A percentile compares a stretch with the other conserved stretches of the same genome.
phyloP scores from a whole-genome alignment of 164 flowering plant genomes.

The Protea cynaroides region DNA sequence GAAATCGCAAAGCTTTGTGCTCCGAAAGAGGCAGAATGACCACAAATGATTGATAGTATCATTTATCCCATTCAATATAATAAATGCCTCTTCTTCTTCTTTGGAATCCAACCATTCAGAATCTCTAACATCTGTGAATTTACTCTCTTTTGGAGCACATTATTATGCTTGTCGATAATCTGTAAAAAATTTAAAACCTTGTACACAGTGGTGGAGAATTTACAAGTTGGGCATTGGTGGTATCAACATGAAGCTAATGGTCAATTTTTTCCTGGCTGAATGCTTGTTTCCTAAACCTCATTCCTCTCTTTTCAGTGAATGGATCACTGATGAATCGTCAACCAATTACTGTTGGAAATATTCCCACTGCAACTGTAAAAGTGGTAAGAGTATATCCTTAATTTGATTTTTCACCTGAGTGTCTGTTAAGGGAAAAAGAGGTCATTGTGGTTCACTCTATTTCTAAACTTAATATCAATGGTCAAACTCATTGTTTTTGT shows the following conservation, averaged over 20 bases:
- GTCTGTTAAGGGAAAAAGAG: background rate
- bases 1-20: too few relatives aligned
- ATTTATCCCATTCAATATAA: too few relatives aligned
- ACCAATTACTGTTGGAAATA: slow-evolving; percentile 45
- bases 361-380: slow-evolving; percentile 75
- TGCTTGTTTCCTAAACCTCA: slow-evolving; percentile 4
- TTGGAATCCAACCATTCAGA: too few relatives aligned
- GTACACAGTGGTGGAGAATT: background rate
- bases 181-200: too few relatives aligned
- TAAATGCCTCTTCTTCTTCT: too few relatives aligned
- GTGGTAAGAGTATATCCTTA: slow-evolving; percentile 44
- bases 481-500: slow-evolving; percentile 5
- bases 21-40: too few relatives aligned
- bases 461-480: background rate
- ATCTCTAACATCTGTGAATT: too few relatives aligned
- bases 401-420: slow-evolving; percentile 5
- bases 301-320: slow-evolving; percentile 41
- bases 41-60: too few relatives aligned
- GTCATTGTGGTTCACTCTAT: background rate
- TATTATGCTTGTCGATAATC: too few relatives aligned
- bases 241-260: background rate
- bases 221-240: background rate
- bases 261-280: slow-evolving; percentile 9
- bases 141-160: too few relatives aligned
- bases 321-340: slow-evolving; percentile 61